Base-by-base conservation (phyloP, 306 rosid genomes). In the Vicia villosa region DNA sequence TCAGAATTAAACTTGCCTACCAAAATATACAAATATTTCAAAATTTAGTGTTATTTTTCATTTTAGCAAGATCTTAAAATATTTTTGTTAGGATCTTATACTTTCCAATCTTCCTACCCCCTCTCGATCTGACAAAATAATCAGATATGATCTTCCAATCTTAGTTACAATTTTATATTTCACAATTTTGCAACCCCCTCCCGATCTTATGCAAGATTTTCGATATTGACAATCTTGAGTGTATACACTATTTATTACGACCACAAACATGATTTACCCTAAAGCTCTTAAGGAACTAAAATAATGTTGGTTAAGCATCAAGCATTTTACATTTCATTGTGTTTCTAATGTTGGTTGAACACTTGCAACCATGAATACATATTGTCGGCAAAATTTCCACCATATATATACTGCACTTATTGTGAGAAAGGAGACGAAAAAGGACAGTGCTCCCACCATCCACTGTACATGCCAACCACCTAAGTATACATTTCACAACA, bases 391-490 rank as follows among this genome's bases (percentile, higher is more conserved):
- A 84, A 79, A 71, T 72, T 73, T 73, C 73, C 86, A 82, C 82
- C 84, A 77, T 87, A 72, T 86, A 74, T 89, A 84, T 83, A 79
- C 78, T 78, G 83, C 83, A 80, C 88, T 88, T 89, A 87, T 85
- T 90, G 83, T 73, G 69, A 81, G 62, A 74, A 73, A 68, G 34
- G 12, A 26, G 42, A 66, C 64, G 70, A 72, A 62, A 82, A 63
- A 80, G 81, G 84, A 77, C 73, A 55, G 71, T 77, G 85, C 82
- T 83, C 77, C 79, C 83, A 82, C 85, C 84, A 77, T 86, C 87
- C 84, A 75, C 96, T 92, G 95, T 88, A 86, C 95, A 89, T 77
- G 84, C 79, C 92, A 82, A 80, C 85, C 83, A 62, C 90, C 92
- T 79, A 86, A 72, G 96, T 86, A 86, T 83, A 86, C 83, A 82